phyloP scores from a whole-genome alignment of 345 rosid species.

The Brassica carinata region DNA sequence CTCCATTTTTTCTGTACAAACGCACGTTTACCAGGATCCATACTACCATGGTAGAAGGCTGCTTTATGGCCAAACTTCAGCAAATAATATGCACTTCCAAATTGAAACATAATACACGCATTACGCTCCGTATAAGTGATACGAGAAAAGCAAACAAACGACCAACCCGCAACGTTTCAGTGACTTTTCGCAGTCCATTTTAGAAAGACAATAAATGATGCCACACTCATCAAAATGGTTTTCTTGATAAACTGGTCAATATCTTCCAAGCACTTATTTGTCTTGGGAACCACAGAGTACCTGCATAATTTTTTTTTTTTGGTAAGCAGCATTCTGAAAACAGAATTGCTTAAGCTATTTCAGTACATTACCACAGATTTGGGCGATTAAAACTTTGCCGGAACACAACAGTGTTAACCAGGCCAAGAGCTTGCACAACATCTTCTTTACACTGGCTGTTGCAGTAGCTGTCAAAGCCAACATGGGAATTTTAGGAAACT shows the following conservation, averaged over 20 bases:
- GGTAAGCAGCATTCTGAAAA: slow-evolving; percentile 40
- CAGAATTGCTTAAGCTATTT: neutral
- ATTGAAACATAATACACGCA: neutral
- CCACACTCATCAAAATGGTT: slow-evolving; percentile 96
- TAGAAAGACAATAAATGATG: slow-evolving; percentile 95
- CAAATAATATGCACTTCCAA: slow-evolving; percentile 21
- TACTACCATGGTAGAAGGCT: slow-evolving; percentile 94
- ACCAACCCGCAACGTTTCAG: slow-evolving; percentile 85
- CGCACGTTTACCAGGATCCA: slow-evolving; percentile 80
- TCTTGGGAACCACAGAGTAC: slow-evolving; percentile 83
- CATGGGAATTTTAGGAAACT: slow-evolving; percentile 85
- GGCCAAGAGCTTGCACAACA: slow-evolving; percentile 99
- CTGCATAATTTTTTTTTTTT: slow-evolving; percentile 47
- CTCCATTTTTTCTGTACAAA: slow-evolving; percentile 94
- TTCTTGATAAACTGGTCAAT: slow-evolving; percentile 88
- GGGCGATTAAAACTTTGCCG: slow-evolving; percentile 99
- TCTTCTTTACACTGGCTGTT: slow-evolving; percentile 99
- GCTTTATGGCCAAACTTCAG: slow-evolving; percentile 95
- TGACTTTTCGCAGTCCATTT: slow-evolving; percentile 98
- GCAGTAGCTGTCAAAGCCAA: slow-evolving; percentile 98
- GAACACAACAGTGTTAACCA: slow-evolving; percentile 87
- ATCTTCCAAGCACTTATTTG: slow-evolving; percentile 89
- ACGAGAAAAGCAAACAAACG: slow-evolving; percentile 26
- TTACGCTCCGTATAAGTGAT: neutral
- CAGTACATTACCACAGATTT: slow-evolving; percentile 62